Evolutionary conservation across 2,329 filamentous ascomycete genomes (phyloP), one percentile per base, ranked within the genome.

Genomic region (Neurospora sp.): DNA sequence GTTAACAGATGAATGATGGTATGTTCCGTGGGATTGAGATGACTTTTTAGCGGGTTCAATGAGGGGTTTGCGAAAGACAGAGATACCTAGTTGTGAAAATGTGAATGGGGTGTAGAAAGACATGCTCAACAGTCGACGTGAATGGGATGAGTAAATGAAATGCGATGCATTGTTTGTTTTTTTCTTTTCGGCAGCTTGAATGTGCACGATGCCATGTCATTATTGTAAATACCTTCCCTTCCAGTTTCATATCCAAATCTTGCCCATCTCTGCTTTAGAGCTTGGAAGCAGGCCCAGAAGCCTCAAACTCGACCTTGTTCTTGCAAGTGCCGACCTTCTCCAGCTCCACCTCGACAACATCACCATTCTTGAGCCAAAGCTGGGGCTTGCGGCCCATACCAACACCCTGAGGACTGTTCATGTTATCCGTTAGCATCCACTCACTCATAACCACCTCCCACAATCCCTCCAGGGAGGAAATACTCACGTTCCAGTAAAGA

Each of bases 341-440:
- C 1, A 93, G 82, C 7, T 83, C 84, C 67, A 93, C 90, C 77
- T 92, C 88, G 23, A 92, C 89, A 28, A 88, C 80, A 77, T 93
- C 91, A 4, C 90, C 89, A 77, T 93, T 84, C 78, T 89, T 88
- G 70, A 93, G 80, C 89, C 90, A 92, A 10, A 91, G 74, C 70
- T 85, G 86, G 3, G 90, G 90, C 70, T 85, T 89, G 67, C 86
- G 84, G 15, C 90, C 90, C 86, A 91, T 89, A 1, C 89, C 90
- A 23, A 93, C 90, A 39, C 90, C 91, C 72, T 88, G 85, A 0
- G 90, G 91, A 10, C 86, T 89, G 28, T 33, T 33, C 28, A 28
- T 28, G 4, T 28, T 28, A 28, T 6, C 28, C 28, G 23, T 46
- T 11, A 67, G 33, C 23, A 38, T 15, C 10, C 5, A 4, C 4